Evolutionary conservation across 2,329 filamentous ascomycete genomes (phyloP), one percentile per base, ranked within the genome.

Genomic region (Botrytis byssoidea): DNA sequence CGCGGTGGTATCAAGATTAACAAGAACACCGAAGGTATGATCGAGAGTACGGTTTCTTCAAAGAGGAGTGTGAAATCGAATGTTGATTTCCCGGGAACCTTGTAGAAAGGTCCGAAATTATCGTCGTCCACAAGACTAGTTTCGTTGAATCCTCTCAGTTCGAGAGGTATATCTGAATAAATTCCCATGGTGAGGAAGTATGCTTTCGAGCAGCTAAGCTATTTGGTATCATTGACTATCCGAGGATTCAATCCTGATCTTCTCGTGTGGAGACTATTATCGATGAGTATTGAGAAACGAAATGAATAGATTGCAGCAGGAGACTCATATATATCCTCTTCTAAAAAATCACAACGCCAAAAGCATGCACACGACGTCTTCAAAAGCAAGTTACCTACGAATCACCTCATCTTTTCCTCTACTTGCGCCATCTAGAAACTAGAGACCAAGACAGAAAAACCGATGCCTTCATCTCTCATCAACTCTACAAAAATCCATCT

Each of bases 31-130:
- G 77, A 77, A 12, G 79, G 79, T 42, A 64, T 48, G n/a, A 80
- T 79, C 29, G 78, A 77, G 25, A 80, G 64, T 16, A 79, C 78
- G 16, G 77, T 74, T 66, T 80, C 78, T 70, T 80, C 79, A 60
- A 80, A 80, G 0, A 79, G 64, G 29, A 80, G 74, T 55, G 78
- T 79, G 73, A 80, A 80, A 71, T 79, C 77, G 44, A 79, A 79
- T 35, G 74, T 74, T 32, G 20, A 29, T 46, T 40, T 67, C 37
- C 63, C 42, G 12, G 70, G 66, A 18, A 65, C 18, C 3, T 46
- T 59, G 18, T 75, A 20, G 9, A 55, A 70, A 1, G 66, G 72
- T 32, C 72, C 72, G 22, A 74, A 66, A 22, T 40, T 74, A 61
- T 57, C 48, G 48, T 74, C 73, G 32, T 32, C 32, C 29, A 61